Evolutionary conservation across 2,329 filamentous ascomycete genomes (phyloP).

Genomic region (Amesomyces nigricolor): DNA sequence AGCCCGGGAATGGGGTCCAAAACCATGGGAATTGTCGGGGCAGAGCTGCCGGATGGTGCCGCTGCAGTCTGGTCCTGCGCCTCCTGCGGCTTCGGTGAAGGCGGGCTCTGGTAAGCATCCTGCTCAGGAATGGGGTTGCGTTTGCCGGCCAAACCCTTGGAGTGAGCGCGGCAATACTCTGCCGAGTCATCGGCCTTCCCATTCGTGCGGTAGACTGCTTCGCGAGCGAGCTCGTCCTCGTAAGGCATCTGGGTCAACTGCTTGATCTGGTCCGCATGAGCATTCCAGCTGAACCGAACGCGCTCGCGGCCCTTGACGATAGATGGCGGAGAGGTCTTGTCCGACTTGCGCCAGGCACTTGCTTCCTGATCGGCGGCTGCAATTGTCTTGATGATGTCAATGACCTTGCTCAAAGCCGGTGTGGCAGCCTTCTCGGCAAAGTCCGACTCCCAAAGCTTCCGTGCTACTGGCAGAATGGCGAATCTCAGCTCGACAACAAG

Average conservation of each 20-base stretch:
- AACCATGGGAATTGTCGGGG: constrained; percentile 30
- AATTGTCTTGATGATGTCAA: constrained; percentile 77
- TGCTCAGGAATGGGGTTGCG: constrained; percentile 62
- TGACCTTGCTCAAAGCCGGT: constrained; percentile 68
- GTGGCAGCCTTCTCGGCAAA: constrained; percentile 77
- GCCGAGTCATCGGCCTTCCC: constrained; percentile 54
- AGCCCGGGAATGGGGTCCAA: constrained; percentile 29
- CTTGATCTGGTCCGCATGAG: constrained; percentile 30
- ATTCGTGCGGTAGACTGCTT: constrained; percentile 79
- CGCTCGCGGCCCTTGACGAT: constrained; percentile 43
- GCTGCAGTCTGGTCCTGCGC: constrained; percentile 15
- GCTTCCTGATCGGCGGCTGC: constrained; percentile 71
- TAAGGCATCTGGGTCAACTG: constrained; percentile 38
- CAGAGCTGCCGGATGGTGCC: constrained; percentile 11
- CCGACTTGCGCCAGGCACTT: constrained; percentile 55
- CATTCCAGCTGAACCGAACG: constrained; percentile 44
- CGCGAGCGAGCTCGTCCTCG: constrained; percentile 59
- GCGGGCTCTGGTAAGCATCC: constrained; percentile 42
- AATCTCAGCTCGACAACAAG: constrained; percentile 82
- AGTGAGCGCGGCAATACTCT: constrained; percentile 70
- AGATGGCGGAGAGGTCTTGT: constrained; percentile 40
- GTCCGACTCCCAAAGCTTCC: constrained; percentile 76
- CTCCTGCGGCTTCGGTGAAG: constrained; percentile 29
- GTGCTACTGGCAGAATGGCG: constrained; percentile 69
- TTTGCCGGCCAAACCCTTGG: constrained; percentile 49